Evolutionary conservation across 768 basidiomycete genomes (phyloP).

Genomic region (Asterophora lycoperdoides): DNA sequence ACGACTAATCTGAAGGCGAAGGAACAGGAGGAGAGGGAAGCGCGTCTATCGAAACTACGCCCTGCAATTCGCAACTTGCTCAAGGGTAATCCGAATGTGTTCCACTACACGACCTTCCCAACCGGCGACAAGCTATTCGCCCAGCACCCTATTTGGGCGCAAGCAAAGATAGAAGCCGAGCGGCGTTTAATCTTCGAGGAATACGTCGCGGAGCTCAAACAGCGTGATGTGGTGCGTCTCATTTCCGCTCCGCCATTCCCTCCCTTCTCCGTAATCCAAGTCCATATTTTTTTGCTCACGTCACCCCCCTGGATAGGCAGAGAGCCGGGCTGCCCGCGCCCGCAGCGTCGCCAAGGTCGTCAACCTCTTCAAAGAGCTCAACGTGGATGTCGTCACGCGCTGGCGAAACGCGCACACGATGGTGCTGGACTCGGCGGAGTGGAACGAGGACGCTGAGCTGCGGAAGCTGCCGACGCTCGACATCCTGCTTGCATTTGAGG

Average conservation of each 20-base stretch:
- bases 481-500: conserved; percentile 90
- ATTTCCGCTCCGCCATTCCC: too few relatives aligned
- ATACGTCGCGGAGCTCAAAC: conserved; percentile 80
- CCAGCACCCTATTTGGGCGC: conserved; percentile 89
- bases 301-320: conserved; percentile 48
- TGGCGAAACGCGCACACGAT: conserved; percentile 84
- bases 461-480: conserved; percentile 85
- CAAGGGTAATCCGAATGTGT: conserved; percentile 81
- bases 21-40: conserved; percentile 83
- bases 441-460: conserved; percentile 72
- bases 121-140: conserved; percentile 86
- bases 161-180: conserved; percentile 81
- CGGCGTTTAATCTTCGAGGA: conserved; percentile 88
- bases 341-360: conserved; percentile 84
- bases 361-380: conserved; percentile 77
- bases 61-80: conserved; percentile 86
- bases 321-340: conserved; percentile 68
- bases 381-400: conserved; percentile 89
- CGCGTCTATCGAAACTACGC: conserved; percentile 78
- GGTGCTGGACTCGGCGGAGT: conserved; percentile 74
- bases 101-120: conserved; percentile 86
- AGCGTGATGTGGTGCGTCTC: conserved; percentile 77
- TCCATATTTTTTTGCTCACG: neutral
- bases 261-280: neutral
- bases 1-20: conserved; percentile 71